Percentiles rank a stretch among this genome's conserved stretches.
These are phyloP conservation scores for Ganoderma lucidum DNA, from an alignment of 1,284 basidiomycete genomes.

Conservation along the genomic window DNA sequence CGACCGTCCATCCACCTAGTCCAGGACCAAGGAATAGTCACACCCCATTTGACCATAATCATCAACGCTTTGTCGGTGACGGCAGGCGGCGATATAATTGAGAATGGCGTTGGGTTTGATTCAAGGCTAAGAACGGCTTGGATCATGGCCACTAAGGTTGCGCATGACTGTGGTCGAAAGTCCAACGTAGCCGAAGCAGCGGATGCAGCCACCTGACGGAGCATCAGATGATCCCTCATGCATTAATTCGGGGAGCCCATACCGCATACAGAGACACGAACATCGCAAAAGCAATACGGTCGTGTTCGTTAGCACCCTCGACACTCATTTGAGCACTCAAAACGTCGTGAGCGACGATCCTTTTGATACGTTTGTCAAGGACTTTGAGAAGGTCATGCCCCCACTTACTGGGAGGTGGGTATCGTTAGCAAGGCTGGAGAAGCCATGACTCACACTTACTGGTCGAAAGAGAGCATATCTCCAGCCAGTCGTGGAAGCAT, in stretches of 20 bases:
- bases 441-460: constrained; percentile 1
- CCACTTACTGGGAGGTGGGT: background rate
- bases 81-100: constrained; percentile 37
- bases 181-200: background rate
- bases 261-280: constrained; percentile 64
- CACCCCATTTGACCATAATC: constrained; percentile 61
- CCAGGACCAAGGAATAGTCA: constrained; percentile 69
- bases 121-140: constrained; percentile 47
- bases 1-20: constrained; percentile 64
- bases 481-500: constrained; percentile 50
- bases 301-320: constrained; percentile 32
- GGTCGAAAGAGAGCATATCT: background rate
- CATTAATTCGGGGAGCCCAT: constrained; percentile 27
- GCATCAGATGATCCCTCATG: background rate
- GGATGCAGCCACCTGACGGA: background rate
- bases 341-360: background rate
- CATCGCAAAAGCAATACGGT: constrained; percentile 58
- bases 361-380: constrained; percentile 17
- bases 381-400: background rate
- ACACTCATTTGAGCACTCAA: background rate
- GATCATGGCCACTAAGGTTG: constrained; percentile 55
- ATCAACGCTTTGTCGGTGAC: constrained; percentile 51
- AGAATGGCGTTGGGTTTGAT: constrained; percentile 23
- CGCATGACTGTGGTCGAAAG: constrained; percentile 55
- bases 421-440: background rate